Base-by-base conservation (phyloP, 768 basidiomycete species). In the Pisolithus orientalis region DNA sequence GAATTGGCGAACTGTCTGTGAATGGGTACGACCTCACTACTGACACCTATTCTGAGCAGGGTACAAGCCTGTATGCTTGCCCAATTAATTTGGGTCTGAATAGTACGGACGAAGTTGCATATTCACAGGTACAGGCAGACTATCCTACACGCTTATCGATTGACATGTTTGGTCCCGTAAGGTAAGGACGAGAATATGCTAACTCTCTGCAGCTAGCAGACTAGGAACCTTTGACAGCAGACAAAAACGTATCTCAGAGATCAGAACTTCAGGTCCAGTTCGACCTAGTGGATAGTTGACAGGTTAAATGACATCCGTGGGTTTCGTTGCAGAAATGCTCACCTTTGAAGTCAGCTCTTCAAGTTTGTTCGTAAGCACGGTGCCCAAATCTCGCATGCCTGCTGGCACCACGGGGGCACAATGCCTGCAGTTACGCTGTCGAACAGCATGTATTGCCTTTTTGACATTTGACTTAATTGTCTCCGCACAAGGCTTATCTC, bases 361-460 rank as follows among this genome's bases (percentile, higher is more conserved):
- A n/a, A 64, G 8, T 50, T 56, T 53, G n/a, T 29, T 44, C 27
- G 11, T 11, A 21, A 64, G 50, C 17, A 62, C 7, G 1, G 29
- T 45, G 3, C n/a, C 16, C 17, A 63, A 56, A 16, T 53, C 50
- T 6, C 43, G 52, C 63, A 62, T 55, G 4, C 47, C 56, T 24
- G 49, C 50, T 6, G 27, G 9, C 1, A 65, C 21, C 16, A 5
- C 27, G 3, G 37, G 9, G 14, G 53, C 47, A 44, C 58, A 60
- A 17, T 2, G 0, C 0, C 1, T 0, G 32, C 56, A 58, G n/a
- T 49, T 38, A 8, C 1, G 8, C 0, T 29, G 27, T 31, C 52
- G 53, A 1, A 55, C 55, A 1, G 1, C 1, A 13, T 48, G 50
- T 2, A 56, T 39, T 1, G 54, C 52, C 1, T 50, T 38, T 4